A percentile compares a stretch with the other conserved stretches of the same genome.
phyloP scores from a whole-genome alignment of 176 grass and related monocot genomes.

The Rhynchospora pubera region DNA sequence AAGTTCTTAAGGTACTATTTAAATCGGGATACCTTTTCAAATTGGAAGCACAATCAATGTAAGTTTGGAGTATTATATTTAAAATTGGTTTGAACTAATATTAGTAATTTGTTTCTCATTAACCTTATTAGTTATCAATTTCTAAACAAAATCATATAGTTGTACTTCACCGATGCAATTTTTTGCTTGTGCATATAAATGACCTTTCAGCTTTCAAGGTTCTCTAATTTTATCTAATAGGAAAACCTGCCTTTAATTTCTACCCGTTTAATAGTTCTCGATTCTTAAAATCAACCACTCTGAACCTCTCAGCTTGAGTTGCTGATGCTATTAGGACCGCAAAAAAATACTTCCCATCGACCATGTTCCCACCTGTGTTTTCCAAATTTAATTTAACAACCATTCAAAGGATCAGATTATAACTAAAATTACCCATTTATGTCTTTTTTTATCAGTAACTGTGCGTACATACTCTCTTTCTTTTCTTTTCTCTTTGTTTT shows the following conservation, averaged over 20 bases:
- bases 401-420: background rate
- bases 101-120: background rate
- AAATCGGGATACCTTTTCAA: background rate
- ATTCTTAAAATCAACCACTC: background rate
- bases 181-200: no score
- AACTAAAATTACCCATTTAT: constrained; percentile 12
- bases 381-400: constrained; percentile 16
- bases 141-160: no score
- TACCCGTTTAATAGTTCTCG: no score
- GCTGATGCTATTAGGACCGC: background rate
- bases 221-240: background rate
- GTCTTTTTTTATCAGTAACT: background rate
- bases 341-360: background rate
- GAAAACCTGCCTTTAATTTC: background rate
- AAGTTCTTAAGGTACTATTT: no score
- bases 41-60: background rate
- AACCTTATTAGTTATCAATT: background rate
- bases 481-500: background rate
- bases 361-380: background rate
- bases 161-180: background rate
- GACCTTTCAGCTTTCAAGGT: no score
- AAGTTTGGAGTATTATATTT: background rate
- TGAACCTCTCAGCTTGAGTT: background rate
- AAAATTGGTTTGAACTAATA: background rate
- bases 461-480: background rate